Evolutionary conservation across 108 stramenopile species (phyloP).

Genomic region (Nitzschia putrida): DNA sequence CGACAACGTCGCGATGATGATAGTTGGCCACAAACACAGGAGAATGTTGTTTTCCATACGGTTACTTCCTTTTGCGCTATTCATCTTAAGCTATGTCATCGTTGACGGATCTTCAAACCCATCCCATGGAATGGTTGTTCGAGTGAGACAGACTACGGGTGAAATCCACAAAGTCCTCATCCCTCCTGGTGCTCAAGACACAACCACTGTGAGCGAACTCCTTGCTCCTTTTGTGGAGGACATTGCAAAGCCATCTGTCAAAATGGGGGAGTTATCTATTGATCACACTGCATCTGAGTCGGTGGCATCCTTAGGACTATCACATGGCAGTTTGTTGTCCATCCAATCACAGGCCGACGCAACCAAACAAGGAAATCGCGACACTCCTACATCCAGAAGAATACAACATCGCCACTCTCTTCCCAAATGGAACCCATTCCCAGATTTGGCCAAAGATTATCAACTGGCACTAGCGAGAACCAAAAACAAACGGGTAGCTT

Average conservation of each 20-base stretch:
- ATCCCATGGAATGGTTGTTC: slow-evolving; percentile 32
- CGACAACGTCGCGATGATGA: no score
- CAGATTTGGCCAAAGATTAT: slow-evolving; percentile 81
- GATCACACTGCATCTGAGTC: slow-evolving; percentile 17
- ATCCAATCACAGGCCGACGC: slow-evolving; percentile 33
- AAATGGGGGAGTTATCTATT: neutral
- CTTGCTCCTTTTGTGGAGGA: slow-evolving; percentile 27
- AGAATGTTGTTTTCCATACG: no score
- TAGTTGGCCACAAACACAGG: no score
- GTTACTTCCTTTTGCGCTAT: no score
- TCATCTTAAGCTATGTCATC: no score
- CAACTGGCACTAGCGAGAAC: slow-evolving; percentile 48
- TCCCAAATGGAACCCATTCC: slow-evolving; percentile 70
- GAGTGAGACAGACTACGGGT: slow-evolving; percentile 49
- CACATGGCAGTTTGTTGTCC: slow-evolving; percentile 74
- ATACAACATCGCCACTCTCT: neutral
- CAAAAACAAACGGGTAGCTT: slow-evolving; percentile 40
- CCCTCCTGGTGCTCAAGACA: slow-evolving; percentile 26
- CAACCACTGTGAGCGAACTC: slow-evolving; percentile 35
- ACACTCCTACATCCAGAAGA: neutral
- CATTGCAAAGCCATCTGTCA: slow-evolving; percentile 2
- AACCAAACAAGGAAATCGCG: slow-evolving; percentile 14
- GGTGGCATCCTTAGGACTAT: slow-evolving; percentile 42
- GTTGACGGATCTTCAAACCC: neutral
- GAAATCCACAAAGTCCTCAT: slow-evolving; percentile 50